Evolutionary conservation across 2,329 filamentous ascomycete species (phyloP), one percentile per base, ranked within the genome.

Genomic region (Ophiostoma novo-ulmi): DNA sequence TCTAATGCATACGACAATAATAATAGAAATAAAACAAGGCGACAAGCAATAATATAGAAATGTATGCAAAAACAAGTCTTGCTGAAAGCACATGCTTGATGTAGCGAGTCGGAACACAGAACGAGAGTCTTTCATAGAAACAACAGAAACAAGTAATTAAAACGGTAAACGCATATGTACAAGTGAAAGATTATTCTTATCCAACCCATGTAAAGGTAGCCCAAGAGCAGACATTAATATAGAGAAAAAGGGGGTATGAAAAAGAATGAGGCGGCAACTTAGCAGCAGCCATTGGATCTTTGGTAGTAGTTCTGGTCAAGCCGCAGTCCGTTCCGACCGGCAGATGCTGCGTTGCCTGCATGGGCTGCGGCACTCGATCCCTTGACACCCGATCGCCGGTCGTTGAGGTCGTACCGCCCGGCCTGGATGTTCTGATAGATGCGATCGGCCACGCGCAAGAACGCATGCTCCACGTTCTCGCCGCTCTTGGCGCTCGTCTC

Each of bases 401-500:
- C 94, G 78, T 97, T 97, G 75, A 98, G 82, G 80, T 99, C 94
- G 79, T 98, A 98, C 78, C 89, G 92, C 13, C 95, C 95, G 1
- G 92, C 92, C 82, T 97, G 93, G 73, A 99, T 97, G 77, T 98
- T 98, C 79, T 94, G 89, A 78, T 96, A 97, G 82, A 99, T 98
- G 79, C 94, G 86, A 83, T 97, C 93, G 26, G 95, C 93, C 17
- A 98, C 94, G 77, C 95, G 89, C 78, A 97, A 86, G 77, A 99
- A 99, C 1, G 95, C 95, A 75, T 89, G 87, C 80, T 99, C 95
- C 48, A 99, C 95, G 68, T 93, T 93, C 78, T 97, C 93, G 69
- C 95, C 95, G 73, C 90, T 96, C 84, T 98, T 99, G 68, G 95
- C 95, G 75, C 90, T 94, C 55, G 95, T 99, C 83, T 99, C 95